These are phyloP conservation scores for Nematodospora valgi DNA, from an alignment of 805 yeast species.

Conservation along the genomic window DNA sequence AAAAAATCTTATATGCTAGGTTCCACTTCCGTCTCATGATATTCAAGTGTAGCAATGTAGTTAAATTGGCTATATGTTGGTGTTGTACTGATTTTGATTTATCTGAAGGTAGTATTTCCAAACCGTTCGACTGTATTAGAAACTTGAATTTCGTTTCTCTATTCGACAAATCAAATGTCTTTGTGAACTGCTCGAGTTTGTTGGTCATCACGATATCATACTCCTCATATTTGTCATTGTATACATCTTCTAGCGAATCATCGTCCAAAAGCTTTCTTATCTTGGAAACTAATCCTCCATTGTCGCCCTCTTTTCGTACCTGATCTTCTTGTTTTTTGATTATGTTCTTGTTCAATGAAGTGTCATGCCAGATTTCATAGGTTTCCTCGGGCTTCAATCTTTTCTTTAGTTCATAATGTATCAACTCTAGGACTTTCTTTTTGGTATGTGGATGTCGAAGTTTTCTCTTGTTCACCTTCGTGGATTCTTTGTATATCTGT, in stretches of 20 bases:
- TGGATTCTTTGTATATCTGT: slow-evolving; percentile 10
- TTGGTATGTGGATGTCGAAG: slow-evolving; percentile 11
- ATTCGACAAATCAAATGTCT: slow-evolving; percentile 18
- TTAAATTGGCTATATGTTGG: slow-evolving; percentile 34
- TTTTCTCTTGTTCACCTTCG: slow-evolving; percentile 7
- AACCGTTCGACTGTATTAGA: slow-evolving; percentile 18
- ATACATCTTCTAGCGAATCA: background rate
- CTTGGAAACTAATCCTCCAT: background rate
- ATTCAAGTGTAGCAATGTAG: slow-evolving; percentile 46
- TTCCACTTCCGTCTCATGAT: slow-evolving; percentile 52
- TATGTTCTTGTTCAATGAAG: slow-evolving; percentile 3
- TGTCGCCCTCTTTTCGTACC: background rate
- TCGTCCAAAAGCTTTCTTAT: too few species aligned
- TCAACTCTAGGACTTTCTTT: slow-evolving; percentile 16
- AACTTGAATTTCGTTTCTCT: slow-evolving; percentile 18
- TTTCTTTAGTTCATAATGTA: slow-evolving; percentile 23
- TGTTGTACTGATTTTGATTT: slow-evolving; percentile 8
- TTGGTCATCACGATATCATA: slow-evolving; percentile 2
- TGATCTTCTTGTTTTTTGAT: background rate
- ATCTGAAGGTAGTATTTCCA: slow-evolving; percentile 16
- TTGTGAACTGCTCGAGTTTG: slow-evolving; percentile 12
- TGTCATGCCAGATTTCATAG: slow-evolving; percentile 31
- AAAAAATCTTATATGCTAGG: slow-evolving; percentile 50
- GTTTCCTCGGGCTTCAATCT: slow-evolving; percentile 30
- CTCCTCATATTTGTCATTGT: slow-evolving; percentile 4